phyloP scores from a whole-genome alignment of 1,284 basidiomycete species.

The Heliocybe sulcata region DNA sequence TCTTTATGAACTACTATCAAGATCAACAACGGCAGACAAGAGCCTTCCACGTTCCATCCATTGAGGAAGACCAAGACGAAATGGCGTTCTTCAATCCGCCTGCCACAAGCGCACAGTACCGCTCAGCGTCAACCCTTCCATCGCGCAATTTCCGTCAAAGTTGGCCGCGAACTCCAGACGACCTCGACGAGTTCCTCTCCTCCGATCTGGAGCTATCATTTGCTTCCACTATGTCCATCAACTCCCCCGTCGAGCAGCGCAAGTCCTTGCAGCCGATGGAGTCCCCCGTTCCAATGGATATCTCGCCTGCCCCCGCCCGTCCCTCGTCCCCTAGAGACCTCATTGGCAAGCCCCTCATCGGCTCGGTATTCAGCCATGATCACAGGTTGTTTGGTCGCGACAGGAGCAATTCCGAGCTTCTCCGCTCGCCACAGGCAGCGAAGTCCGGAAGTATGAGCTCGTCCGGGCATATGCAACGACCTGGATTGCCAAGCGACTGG shows the following conservation, averaged over 20 bases:
- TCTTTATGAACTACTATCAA: slow-evolving; percentile 8
- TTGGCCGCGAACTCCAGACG: slow-evolving; percentile 32
- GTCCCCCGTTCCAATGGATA: slow-evolving; percentile 64
- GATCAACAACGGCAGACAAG: slow-evolving; percentile 36
- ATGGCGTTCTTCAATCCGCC: slow-evolving; percentile 44
- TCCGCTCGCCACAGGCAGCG: slow-evolving; percentile 21
- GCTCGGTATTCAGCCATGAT: slow-evolving; percentile 53
- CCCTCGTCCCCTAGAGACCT: slow-evolving; percentile 13
- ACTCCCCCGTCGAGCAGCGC: slow-evolving; percentile 51
- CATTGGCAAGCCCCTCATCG: slow-evolving; percentile 18
- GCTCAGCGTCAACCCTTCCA: slow-evolving; percentile 43
- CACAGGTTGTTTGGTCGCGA: slow-evolving; percentile 66
- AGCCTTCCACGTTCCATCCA: slow-evolving; percentile 14
- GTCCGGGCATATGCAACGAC: slow-evolving; percentile 48
- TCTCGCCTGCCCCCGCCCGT: slow-evolving; percentile 56
- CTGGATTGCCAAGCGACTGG: slow-evolving; percentile 61
- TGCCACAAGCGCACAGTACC: slow-evolving; percentile 34
- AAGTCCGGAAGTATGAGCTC: slow-evolving; percentile 32
- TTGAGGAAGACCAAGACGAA: slow-evolving; percentile 12
- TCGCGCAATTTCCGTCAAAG: slow-evolving; percentile 39
- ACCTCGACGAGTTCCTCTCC: slow-evolving; percentile 58
- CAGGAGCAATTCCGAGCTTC: slow-evolving; percentile 41
- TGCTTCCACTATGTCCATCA: slow-evolving; percentile 70
- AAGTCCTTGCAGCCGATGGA: slow-evolving; percentile 36
- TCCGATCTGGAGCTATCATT: slow-evolving; percentile 75